Evolutionary conservation across 768 basidiomycete genomes (phyloP), one percentile per base, ranked within the genome.

Genomic region (Russula brevipes): DNA sequence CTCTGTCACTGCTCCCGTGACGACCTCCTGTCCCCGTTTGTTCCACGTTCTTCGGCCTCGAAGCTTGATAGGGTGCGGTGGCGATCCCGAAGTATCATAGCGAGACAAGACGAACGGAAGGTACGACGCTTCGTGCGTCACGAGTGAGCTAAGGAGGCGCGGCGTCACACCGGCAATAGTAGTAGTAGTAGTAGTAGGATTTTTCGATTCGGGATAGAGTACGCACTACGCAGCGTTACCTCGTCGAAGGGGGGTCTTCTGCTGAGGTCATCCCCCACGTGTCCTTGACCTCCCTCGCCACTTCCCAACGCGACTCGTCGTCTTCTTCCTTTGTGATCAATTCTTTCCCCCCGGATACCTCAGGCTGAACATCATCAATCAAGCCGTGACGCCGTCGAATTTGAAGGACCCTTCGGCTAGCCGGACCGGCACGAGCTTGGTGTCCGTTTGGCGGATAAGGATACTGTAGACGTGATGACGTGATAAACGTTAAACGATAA

Each of bases 11-110:
- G 49, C 24, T 24, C 24, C 24, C 1, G 24, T 24, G 24, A 24
- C 57, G 45, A 67, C 59, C 64, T 67, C 66, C 53, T 64, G 64
- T 51, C 66, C 66, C 57, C 64, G 64, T 60, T 66, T 67, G 44
- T 66, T 60, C 66, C 66, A 67, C 46, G 54, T 66, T 45, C 66
- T 60, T 42, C 66, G 54, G 6, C 66, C 66, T 57, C 64, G 36
- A 41, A 65, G 60, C 31, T 61, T 65, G 64, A 55, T 30, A 39
- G 41, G 51, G 33, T 42, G 45, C 33, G 50, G 38, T 57, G 63
- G 53, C 55, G 66, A 61, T 57, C 58, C 64, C 49, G 66, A 60
- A 51, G 66, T 45, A 45, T 63, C 54, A 30, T 31, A 36, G 31
- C 12, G 31, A 19, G 66, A 59, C 33, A 66, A 61, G 53, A 67